Conservation (phyloP, 768 basidiomycete species). For the Galerina sulciceps region DNA sequence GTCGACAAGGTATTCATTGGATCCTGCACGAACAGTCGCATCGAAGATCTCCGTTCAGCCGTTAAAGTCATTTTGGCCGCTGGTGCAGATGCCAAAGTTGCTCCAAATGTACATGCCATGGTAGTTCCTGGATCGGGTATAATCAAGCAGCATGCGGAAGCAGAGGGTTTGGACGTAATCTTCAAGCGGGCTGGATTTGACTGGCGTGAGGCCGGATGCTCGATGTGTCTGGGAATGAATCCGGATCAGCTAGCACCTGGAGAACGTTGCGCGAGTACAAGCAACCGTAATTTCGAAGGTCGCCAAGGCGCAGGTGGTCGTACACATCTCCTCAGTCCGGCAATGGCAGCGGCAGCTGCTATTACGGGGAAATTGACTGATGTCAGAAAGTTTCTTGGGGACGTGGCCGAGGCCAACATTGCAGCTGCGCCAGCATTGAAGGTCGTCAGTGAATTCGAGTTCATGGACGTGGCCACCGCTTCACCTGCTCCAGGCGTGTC, state of each 20-base stretch:
- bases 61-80: constrained; percentile 77
- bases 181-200: constrained; percentile 93
- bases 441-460: constrained; percentile 71
- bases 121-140: constrained; percentile 91
- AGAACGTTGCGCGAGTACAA: constrained; percentile 88
- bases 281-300: constrained; percentile 93
- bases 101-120: constrained; percentile 81
- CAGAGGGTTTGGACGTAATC: constrained; percentile 82
- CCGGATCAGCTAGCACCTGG: constrained; percentile 86
- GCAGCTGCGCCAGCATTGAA: constrained; percentile 64
- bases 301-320: constrained; percentile 87
- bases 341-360: constrained; percentile 92
- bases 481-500: constrained; percentile 49
- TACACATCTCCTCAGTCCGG: constrained; percentile 88
- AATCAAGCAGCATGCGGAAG: constrained; percentile 90
- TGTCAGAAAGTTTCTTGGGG: constrained; percentile 74
- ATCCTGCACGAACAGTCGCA: constrained; percentile 93
- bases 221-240: constrained; percentile 97
- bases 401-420: constrained; percentile 43
- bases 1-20: constrained; percentile 94
- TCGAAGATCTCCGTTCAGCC: constrained; percentile 90
- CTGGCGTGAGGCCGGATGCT: constrained; percentile 95
- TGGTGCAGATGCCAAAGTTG: constrained; percentile 74
- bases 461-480: constrained; percentile 72
- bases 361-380: constrained; percentile 86